These are phyloP conservation scores for Aphanomyces invadans DNA, from an alignment of 352 stramenopile species.

Conservation along the genomic window DNA sequence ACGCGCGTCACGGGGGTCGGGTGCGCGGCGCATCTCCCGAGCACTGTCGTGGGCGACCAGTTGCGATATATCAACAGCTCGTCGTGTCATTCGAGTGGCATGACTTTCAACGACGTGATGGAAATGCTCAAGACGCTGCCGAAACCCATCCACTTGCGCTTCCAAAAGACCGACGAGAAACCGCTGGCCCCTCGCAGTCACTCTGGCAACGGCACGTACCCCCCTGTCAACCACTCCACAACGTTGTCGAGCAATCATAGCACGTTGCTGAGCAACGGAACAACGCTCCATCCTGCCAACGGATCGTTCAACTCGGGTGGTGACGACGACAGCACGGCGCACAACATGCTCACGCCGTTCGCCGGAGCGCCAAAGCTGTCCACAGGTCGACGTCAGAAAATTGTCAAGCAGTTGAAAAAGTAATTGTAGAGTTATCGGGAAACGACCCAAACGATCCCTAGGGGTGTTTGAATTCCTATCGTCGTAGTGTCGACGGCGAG, in stretches of 20 bases:
- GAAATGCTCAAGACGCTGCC: conserved; percentile 80
- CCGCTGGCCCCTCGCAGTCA: no score
- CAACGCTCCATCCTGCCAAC: background rate
- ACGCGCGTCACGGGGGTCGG: conserved; percentile 76
- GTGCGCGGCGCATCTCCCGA: conserved; percentile 68
- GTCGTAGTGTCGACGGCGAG: no score
- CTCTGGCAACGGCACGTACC: conserved; percentile 24
- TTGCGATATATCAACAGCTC: conserved; percentile 74
- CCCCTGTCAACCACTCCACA: background rate
- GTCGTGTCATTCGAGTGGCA: conserved; percentile 70
- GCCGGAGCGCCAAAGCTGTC: conserved; percentile 81
- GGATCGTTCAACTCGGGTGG: conserved; percentile 25
- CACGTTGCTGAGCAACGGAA: background rate
- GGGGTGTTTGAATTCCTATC: no score
- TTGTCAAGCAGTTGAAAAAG: conserved; percentile 85
- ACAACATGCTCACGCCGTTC: conserved; percentile 80
- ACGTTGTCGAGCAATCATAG: conserved; percentile 23
- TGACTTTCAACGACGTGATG: conserved; percentile 84
- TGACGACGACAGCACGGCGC: conserved; percentile 35
- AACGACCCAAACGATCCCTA: background rate
- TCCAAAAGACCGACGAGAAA: no score
- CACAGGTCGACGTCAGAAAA: conserved; percentile 76
- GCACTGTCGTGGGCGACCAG: conserved; percentile 63
- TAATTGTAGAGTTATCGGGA: conserved; percentile 32
- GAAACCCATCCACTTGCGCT: conserved; percentile 79